These are phyloP conservation scores for Penicillium sumatraense DNA, from an alignment of 2,329 filamentous ascomycete genomes.

Conservation along the genomic window DNA sequence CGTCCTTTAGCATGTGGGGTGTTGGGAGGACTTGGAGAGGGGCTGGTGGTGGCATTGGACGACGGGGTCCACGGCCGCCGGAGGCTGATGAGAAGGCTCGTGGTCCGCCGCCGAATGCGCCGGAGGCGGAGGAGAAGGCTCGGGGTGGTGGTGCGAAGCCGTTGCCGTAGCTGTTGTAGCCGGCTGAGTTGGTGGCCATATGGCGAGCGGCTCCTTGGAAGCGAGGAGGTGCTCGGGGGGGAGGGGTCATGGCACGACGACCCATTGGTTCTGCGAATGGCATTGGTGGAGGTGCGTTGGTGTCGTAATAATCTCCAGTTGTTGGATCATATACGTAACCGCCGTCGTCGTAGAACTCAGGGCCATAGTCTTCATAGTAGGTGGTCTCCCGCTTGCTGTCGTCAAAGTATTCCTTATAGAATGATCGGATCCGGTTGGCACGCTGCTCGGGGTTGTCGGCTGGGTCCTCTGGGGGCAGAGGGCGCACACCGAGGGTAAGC, in stretches of 20 bases:
- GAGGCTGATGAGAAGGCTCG: conserved; percentile 69
- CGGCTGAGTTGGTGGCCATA: conserved; percentile 51
- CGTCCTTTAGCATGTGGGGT: conserved; percentile 81
- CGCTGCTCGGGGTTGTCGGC: conserved; percentile 91
- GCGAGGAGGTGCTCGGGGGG: conserved; percentile 69
- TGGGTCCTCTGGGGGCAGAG: conserved; percentile 83
- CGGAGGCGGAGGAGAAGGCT: conserved; percentile 68
- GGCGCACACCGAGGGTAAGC: conserved; percentile 70
- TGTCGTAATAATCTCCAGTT: conserved; percentile 37
- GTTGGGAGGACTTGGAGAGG: conserved; percentile 79
- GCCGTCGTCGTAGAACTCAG: conserved; percentile 66
- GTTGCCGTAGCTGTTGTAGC: conserved; percentile 26
- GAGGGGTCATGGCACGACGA: conserved; percentile 94
- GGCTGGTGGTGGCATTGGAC: conserved; percentile 71
- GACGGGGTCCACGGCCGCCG: conserved; percentile 54
- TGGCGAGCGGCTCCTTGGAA: conserved; percentile 54
- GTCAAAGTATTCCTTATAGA: conserved; percentile 99
- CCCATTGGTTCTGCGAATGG: conserved; percentile 83
- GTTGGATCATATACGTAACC: conserved; percentile 61
- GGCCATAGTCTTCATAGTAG: conserved; percentile 78
- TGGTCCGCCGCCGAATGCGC: conserved; percentile 34
- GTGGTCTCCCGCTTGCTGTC: conserved; percentile 65
- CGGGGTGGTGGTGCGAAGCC: conserved; percentile 48
- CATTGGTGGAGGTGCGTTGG: conserved; percentile 33
- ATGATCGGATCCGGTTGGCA: conserved; percentile 95